These are phyloP conservation scores for Medicago lupulina DNA, from an alignment of 306 rosid species.

Conservation along the genomic window DNA sequence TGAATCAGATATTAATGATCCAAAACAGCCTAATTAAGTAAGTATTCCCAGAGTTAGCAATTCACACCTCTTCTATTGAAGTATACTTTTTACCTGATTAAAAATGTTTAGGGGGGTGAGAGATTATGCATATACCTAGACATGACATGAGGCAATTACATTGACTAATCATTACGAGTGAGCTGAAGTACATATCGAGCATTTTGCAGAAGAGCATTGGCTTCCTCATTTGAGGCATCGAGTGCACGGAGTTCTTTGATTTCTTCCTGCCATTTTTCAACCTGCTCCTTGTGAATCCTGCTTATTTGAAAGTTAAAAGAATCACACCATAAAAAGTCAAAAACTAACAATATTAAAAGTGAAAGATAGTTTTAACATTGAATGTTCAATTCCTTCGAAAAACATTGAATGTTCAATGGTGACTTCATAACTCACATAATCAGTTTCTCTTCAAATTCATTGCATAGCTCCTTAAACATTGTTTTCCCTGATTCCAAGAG, in stretches of 20 bases:
- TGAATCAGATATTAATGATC: conserved; percentile 2
- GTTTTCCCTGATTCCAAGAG: conserved; percentile 78
- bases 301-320: conserved; percentile 1
- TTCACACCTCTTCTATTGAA: neutral
- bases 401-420: too few relatives aligned
- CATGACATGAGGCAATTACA: conserved; percentile 39
- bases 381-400: too few relatives aligned
- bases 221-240: conserved; percentile 81
- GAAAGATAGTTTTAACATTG: too few relatives aligned
- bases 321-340: conserved; percentile 10
- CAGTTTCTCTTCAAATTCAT: conserved; percentile 44
- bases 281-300: conserved; percentile 81
- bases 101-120: neutral
- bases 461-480: conserved; percentile 63
- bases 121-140: conserved; percentile 1
- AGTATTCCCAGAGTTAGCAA: conserved; percentile 22
- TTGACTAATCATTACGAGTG: conserved; percentile 53
- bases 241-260: conserved; percentile 67
- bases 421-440: too few relatives aligned
- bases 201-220: conserved; percentile 64
- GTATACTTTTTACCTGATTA: conserved; percentile 15
- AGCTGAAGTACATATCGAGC: conserved; percentile 72
- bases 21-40: neutral
- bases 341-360: too few relatives aligned
- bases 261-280: conserved; percentile 87